Evolutionary conservation across 176 grass and related monocot genomes (phyloP), one percentile per base, ranked within the genome.

Genomic region (Hordeum marinum): DNA sequence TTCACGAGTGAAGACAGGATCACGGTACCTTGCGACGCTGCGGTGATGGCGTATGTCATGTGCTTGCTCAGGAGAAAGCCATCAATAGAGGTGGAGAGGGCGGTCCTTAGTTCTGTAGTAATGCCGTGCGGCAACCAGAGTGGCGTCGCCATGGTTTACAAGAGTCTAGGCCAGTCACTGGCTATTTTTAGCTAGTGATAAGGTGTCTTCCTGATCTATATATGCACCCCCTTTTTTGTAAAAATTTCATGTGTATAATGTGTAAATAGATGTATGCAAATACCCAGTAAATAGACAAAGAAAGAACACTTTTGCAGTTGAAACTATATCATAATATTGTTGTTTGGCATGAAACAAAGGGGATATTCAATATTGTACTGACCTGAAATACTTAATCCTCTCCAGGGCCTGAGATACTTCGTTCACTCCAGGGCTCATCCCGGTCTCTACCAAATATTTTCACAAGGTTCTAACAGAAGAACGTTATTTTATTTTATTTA

Each of bases 31-130:
- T 93, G 91, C 70, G 91, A 96, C 7, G 94, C 88, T 0, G 74
- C 12, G 11, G 83, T 91, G 36, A 88, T 96, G 89, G 89, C 89
- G 68, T 93, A 96, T 24, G 84, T 90, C 0, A 88, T 93, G 40
- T 64, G 82, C 52, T 86, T 93, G 85, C 52, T 93, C 24, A 85
- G 79, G 75, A 82, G 90, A 75, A 77, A 82, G 66, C 75, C 87
- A 3, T 87, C 93, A 1, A 72, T 82, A 78, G 93, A 93, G 11
- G 80, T 95, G 25, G 93, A 95, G 81, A 82, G 32, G 37, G 86
- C 77, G 0, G 84, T 92, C 46, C 84, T 94, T 35, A 68, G 82
- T 55, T 94, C 88, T n/a, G 60, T 92, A 32, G 80, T 88, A 13
- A 50, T 81, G 31, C 68, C 90, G n/a, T 92, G 77, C 46, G 77